Conservation (phyloP, 1,284 basidiomycete genomes). For the Malassezia yamatoensis region DNA sequence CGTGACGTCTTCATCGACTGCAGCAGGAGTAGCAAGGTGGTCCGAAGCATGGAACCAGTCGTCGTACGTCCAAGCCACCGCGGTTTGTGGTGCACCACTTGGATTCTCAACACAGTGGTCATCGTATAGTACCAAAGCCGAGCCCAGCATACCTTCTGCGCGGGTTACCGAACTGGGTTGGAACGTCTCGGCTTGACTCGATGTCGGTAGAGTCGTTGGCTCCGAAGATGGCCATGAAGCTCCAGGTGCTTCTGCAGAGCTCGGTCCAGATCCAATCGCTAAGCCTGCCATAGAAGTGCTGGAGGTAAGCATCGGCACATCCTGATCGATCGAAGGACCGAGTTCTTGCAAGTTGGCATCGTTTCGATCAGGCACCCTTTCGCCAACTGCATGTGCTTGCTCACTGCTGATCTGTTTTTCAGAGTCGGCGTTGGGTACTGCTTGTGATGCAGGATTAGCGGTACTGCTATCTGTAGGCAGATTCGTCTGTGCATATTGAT, state of each 20-base stretch:
- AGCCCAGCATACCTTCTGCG: conserved; percentile 10
- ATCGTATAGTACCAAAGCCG: conserved; percentile 4
- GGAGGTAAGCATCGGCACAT: not conserved
- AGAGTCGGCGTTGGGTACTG: not conserved
- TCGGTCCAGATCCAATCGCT: not conserved
- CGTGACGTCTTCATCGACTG: not conserved
- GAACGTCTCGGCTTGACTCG: too few species aligned
- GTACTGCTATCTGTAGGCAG: too few species aligned
- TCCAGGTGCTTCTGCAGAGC: not conserved
- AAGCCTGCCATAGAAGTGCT: not conserved
- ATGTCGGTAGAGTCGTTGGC: too few species aligned
- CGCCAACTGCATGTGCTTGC: not conserved
- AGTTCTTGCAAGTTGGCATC: not conserved
- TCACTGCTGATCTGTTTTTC: not conserved
- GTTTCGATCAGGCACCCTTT: not conserved
- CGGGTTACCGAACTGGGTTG: not conserved
- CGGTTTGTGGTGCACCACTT: not conserved
- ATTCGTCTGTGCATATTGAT: too few species aligned
- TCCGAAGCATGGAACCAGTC: conserved; percentile 8
- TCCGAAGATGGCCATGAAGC: too few species aligned
- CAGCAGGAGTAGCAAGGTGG: not conserved
- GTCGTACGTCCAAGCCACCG: conserved; percentile 14
- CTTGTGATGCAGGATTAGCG: too few species aligned
- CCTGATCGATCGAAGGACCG: not conserved
- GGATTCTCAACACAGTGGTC: not conserved